Conservation (phyloP, 2,329 filamentous ascomycete genomes). For the Botrytis cinerea region DNA sequence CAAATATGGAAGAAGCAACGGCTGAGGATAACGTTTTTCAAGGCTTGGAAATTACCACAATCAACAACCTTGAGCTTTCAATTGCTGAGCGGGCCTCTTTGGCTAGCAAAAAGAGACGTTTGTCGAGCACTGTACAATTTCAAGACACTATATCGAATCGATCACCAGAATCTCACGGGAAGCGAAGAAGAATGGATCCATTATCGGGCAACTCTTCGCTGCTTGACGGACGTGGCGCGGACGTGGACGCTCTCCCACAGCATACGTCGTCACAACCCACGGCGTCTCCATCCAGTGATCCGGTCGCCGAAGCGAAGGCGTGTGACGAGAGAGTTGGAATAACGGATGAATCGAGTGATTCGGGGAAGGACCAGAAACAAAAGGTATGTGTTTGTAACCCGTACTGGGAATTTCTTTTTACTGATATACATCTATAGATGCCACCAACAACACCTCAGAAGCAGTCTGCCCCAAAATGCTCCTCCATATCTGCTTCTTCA, state of each 20-base stretch:
- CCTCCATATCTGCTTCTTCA: neutral
- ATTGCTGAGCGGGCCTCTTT: neutral
- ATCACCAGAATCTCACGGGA: neutral
- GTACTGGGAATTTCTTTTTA: neutral
- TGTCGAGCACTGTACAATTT: neutral
- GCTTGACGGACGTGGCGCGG: neutral
- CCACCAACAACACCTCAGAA: neutral
- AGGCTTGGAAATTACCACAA: neutral
- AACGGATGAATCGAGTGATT: neutral
- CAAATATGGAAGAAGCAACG: neutral
- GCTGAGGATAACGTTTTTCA: neutral
- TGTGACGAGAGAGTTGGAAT: neutral
- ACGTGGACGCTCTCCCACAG: neutral
- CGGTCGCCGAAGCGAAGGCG: fast-evolving
- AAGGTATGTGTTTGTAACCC: neutral
- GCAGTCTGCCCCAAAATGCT: neutral
- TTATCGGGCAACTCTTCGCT: neutral
- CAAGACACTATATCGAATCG: neutral
- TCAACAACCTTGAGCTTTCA: neutral
- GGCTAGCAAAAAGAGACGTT: neutral
- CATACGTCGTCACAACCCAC: neutral
- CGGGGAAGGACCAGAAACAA: neutral
- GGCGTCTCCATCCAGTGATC: neutral
- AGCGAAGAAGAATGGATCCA: neutral
- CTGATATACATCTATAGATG: neutral